Conservation (phyloP, 495 filamentous ascomycete genomes). For the Pyrenula massariospora region DNA sequence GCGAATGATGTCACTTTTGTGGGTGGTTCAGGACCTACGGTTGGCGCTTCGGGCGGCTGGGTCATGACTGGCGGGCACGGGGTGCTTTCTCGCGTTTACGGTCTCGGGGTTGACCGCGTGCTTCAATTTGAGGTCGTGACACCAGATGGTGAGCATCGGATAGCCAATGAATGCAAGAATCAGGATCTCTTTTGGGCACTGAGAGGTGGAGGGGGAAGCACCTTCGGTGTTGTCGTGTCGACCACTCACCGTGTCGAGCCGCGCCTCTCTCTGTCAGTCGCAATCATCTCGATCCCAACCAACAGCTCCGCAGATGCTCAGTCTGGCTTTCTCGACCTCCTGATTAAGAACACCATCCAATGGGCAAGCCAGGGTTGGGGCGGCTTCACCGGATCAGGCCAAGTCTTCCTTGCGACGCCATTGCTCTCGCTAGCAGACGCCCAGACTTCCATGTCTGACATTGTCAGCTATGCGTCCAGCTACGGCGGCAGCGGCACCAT, state of each 20-base stretch:
- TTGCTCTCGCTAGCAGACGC: constrained; percentile 18
- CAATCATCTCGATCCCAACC: no score
- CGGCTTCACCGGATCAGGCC: constrained; percentile 26
- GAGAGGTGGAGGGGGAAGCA: constrained; percentile 43
- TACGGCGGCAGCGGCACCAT: constrained; percentile 18
- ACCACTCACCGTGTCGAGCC: constrained; percentile 30
- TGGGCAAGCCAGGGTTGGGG: constrained; percentile 37
- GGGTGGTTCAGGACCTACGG: constrained; percentile 12
- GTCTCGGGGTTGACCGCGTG: constrained; percentile 36
- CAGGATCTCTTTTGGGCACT: constrained; percentile 40
- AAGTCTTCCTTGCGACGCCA: constrained; percentile 26
- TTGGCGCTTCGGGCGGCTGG: constrained; percentile 29
- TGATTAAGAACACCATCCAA: constrained; percentile 24
- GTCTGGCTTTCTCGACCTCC: constrained; percentile 22
- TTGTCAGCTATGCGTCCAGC: constrained; percentile 17
- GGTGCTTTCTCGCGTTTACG: constrained; percentile 24
- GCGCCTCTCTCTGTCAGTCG: constrained; percentile 19
- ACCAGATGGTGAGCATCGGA: constrained; percentile 27
- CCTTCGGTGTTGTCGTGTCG: constrained; percentile 38
- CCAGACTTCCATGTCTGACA: constrained; percentile 15
- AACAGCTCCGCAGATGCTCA: constrained; percentile 19
- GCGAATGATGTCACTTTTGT: constrained; percentile 14
- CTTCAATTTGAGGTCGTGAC: constrained; percentile 31
- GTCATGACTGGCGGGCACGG: constrained; percentile 29
- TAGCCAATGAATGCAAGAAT: constrained; percentile 27